Evolutionary conservation across 257 asterid species (phyloP).

Genomic region (Solanum lycopersicoides): DNA sequence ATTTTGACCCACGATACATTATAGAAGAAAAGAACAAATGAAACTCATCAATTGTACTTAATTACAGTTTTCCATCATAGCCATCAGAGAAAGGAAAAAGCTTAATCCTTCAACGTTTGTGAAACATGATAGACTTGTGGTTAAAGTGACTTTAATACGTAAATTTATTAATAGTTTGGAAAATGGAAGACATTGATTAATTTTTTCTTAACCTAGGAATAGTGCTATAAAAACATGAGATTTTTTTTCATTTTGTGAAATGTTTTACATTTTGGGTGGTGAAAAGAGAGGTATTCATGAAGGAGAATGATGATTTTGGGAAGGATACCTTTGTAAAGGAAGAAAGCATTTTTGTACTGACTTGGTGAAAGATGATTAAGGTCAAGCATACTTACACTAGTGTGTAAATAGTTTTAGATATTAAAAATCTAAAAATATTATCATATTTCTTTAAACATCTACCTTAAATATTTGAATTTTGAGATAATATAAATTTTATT

Average conservation of each 20-base stretch:
- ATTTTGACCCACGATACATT: neutral
- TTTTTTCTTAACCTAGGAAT: constrained; percentile 9
- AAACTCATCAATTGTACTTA: neutral
- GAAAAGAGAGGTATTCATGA: neutral
- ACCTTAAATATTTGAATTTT: too few species aligned
- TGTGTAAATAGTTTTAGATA: too few species aligned
- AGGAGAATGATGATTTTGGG: neutral
- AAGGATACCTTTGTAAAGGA: neutral
- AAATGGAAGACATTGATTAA: constrained; percentile 7
- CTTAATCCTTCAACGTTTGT: neutral
- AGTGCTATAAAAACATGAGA: constrained; percentile 7
- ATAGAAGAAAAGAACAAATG: neutral
- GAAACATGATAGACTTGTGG: neutral
- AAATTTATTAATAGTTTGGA: neutral
- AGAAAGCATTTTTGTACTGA: neutral
- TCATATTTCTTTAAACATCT: too few species aligned
- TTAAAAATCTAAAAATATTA: too few species aligned
- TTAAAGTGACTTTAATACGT: constrained; percentile 1
- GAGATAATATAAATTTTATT: too few species aligned
- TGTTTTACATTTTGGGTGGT: neutral
- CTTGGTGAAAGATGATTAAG: too few species aligned
- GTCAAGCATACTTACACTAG: neutral
- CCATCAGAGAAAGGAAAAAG: neutral
- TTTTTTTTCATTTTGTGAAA: too few species aligned
- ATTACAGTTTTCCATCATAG: neutral